A percentile compares a stretch with the other conserved stretches of the same genome.
phyloP scores from a whole-genome alignment of 352 stramenopile species.

The Phytopythium cucurbitacearum region DNA sequence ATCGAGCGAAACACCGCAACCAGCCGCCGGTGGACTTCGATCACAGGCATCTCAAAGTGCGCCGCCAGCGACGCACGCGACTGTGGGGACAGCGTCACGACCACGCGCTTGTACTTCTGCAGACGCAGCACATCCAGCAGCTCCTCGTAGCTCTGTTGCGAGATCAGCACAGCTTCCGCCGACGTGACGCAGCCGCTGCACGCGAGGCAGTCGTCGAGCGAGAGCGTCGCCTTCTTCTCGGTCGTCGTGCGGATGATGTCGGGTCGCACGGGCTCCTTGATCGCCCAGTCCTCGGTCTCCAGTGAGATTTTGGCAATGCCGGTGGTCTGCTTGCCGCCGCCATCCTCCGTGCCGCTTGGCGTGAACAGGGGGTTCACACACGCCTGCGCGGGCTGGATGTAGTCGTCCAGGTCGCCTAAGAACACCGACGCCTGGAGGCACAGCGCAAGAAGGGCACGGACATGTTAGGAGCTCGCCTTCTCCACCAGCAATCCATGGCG shows the following conservation, averaged over 20 bases:
- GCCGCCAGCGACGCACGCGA: constrained; percentile 82
- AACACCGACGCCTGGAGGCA: constrained; percentile 83
- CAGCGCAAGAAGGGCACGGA: neutral
- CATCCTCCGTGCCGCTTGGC: constrained; percentile 12
- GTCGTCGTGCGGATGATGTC: constrained; percentile 76
- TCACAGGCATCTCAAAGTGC: constrained; percentile 68
- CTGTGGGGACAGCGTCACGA: constrained; percentile 89
- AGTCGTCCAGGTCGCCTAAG: constrained; percentile 92
- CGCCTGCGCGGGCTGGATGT: constrained; percentile 91
- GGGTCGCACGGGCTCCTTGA: constrained; percentile 39
- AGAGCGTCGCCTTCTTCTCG: constrained; percentile 90
- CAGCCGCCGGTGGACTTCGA: constrained; percentile 66
- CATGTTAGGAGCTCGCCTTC: too few relatives aligned
- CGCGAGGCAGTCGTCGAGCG: constrained; percentile 95
- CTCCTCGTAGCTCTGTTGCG: constrained; percentile 92
- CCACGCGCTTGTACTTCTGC: constrained; percentile 48
- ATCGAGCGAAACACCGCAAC: constrained; percentile 74
- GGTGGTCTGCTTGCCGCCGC: constrained; percentile 4
- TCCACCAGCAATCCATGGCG: too few relatives aligned
- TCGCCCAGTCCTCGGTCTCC: constrained; percentile 54
- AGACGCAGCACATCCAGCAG: constrained; percentile 63
- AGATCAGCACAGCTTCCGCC: constrained; percentile 98
- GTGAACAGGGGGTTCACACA: constrained; percentile 93
- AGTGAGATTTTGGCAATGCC: constrained; percentile 73
- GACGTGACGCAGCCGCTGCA: constrained; percentile 97